Percentiles rank a stretch among this genome's conserved stretches.
These are phyloP conservation scores for Cylindrotheca closterium DNA, from an alignment of 108 stramenopile genomes.

Conservation along the genomic window DNA sequence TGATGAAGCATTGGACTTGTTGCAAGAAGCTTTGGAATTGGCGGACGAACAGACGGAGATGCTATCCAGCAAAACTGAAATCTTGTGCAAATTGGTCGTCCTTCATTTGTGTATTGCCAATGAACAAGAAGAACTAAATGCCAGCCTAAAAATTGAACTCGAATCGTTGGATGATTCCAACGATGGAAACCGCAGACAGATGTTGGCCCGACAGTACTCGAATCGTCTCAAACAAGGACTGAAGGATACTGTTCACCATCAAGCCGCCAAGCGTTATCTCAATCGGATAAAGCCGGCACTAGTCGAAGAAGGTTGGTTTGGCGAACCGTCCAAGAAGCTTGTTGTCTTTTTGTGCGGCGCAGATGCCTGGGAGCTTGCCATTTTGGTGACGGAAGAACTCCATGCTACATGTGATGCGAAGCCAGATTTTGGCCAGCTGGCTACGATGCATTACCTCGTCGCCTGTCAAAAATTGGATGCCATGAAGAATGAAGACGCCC, in stretches of 20 bases:
- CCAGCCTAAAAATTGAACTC: background rate
- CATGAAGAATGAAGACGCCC: conserved; percentile 23
- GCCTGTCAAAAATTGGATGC: conserved; percentile 20
- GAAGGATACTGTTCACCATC: background rate
- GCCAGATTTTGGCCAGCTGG: conserved; percentile 13
- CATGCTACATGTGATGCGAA: background rate
- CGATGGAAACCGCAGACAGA: background rate
- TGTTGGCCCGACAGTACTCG: background rate
- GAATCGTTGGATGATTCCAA: background rate
- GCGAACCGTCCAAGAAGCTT: background rate
- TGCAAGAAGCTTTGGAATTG: conserved; percentile 21
- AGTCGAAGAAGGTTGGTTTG: conserved; percentile 24
- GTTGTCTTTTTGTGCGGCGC: conserved; percentile 22
- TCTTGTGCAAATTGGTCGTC: conserved; percentile 26
- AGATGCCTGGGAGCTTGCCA: conserved; percentile 30
- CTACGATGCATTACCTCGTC: conserved; percentile 31
- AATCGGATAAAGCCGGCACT: conserved; percentile 33
- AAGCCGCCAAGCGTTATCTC: conserved; percentile 16
- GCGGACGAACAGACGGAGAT: conserved; percentile 30
- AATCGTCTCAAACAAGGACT: background rate
- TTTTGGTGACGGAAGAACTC: conserved; percentile 19
- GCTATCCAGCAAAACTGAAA: conserved; percentile 26
- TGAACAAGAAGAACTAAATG: background rate
- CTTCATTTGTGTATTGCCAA: conserved; percentile 22
- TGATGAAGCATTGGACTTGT: conserved; percentile 17